phyloP scores from a whole-genome alignment of 306 rosid species.

The Nissolia schottii region DNA sequence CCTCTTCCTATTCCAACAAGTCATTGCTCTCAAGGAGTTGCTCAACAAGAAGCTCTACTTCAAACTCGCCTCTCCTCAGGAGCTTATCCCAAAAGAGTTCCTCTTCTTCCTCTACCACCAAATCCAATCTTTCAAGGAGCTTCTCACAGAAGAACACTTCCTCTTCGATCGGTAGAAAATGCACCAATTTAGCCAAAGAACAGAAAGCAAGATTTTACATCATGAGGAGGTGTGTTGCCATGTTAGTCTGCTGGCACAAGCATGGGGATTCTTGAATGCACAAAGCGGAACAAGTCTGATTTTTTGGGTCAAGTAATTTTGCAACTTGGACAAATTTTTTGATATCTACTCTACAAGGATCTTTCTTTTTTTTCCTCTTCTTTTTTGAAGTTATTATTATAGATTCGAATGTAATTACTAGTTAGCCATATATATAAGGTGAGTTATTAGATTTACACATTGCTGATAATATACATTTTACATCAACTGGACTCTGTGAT shows the following conservation, averaged over 20 bases:
- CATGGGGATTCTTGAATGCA: slow-evolving; percentile 65
- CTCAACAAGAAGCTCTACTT: slow-evolving; percentile 55
- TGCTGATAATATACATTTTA: slow-evolving; percentile 5
- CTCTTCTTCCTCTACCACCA: slow-evolving; percentile 40
- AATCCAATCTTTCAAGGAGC: slow-evolving; percentile 62
- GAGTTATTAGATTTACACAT: slow-evolving; percentile 33
- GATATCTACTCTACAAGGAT: slow-evolving; percentile 28
- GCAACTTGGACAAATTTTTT: slow-evolving; percentile 26
- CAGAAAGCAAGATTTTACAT: slow-evolving; percentile 96
- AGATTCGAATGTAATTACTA: slow-evolving; percentile 43
- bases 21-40: slow-evolving; percentile 60
- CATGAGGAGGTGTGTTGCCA: slow-evolving; percentile 90
- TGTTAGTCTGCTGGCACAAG: slow-evolving; percentile 98
- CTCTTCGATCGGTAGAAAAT: slow-evolving; percentile 68
- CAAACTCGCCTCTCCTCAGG: slow-evolving; percentile 70
- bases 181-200: slow-evolving; percentile 80
- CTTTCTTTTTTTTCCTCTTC: neutral
- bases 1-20: slow-evolving; percentile 27
- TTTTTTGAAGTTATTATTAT: neutral
- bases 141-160: slow-evolving; percentile 64
- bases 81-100: slow-evolving; percentile 60
- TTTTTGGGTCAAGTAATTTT: slow-evolving; percentile 19
- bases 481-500: neutral
- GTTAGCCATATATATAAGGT: slow-evolving; percentile 22
- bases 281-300: neutral